Base-by-base conservation (phyloP, 1,284 basidiomycete species). In the Ceratobasidium sp. region DNA sequence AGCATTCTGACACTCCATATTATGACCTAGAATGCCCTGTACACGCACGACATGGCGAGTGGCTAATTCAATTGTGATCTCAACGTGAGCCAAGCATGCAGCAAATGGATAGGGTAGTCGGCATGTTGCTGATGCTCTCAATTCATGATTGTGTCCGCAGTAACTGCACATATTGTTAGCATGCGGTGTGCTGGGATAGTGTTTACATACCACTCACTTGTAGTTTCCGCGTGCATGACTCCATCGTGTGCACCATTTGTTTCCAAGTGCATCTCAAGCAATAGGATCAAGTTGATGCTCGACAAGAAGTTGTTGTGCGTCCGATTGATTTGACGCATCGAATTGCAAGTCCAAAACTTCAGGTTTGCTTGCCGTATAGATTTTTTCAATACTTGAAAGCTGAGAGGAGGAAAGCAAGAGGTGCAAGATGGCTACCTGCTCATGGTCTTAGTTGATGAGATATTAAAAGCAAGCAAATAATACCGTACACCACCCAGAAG, bases 81-180 rank as follows among this genome's bases (percentile, higher is more conserved):
- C 81, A 6, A 77, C 76, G 75, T 82, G 81, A 0, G 81, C 82
- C 18, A 80, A 75, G 66, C 82, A 83, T 0, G 79, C 79, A 0
- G 80, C 80, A 73, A 79, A 82, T 23, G 70, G 38, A 49, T 73
- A 75, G 4, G 74, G 72, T n/a, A 43, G 62, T 9, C 66, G 67
- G 8, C 72, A 47, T 30, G 14, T 57, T 5, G 54, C 11, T 26
- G 8, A 16, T 21, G 28, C 11, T 21, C 21, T 23, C 5, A 11
- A n/a, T 32, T 23, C 7, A 23, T 57, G 54, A 32, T 57, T 14
- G 35, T 57, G 35, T 7, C 54, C 54, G 35, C 54, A 57, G 21
- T 57, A n/a, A 57, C 54, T 57, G 16, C 26, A 21, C n/a, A 57
- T 23, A 26, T 14, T 30, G 9, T 32, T 5, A 32, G 54, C 30